A percentile compares a stretch with the other conserved stretches of the same genome.
Evolutionary conservation across 83 land plant species (phyloP).

Genomic region (Picea abies): DNA sequence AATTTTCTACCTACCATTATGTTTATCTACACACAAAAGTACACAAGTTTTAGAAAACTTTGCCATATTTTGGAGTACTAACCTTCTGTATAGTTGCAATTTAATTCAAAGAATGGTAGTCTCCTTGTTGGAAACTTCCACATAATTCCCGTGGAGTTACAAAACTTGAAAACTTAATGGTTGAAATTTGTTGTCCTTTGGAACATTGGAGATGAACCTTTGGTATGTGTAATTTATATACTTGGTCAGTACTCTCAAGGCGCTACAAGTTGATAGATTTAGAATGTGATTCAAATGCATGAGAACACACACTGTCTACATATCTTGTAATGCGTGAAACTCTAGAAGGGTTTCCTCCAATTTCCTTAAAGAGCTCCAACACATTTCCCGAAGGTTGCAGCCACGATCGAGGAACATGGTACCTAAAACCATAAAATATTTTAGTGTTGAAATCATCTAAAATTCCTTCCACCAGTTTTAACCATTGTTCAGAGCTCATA

Average conservation of each 20-base stretch:
- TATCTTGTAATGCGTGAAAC: not conserved
- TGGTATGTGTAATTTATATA: not conserved
- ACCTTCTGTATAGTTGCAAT: conserved; percentile 64
- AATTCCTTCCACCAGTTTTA: not conserved
- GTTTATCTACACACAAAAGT: not conserved
- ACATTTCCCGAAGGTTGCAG: too few species aligned
- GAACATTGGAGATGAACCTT: too few species aligned
- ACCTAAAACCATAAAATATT: not conserved
- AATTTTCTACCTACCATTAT: not conserved
- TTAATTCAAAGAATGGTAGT: too few species aligned
- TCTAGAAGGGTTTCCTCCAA: too few species aligned
- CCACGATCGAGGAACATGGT: not conserved
- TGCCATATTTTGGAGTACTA: not conserved
- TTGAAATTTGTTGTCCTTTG: too few species aligned
- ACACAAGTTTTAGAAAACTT: not conserved
- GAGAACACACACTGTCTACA: too few species aligned
- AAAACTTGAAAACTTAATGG: too few species aligned
- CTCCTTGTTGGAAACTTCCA: too few species aligned
- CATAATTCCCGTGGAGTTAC: too few species aligned
- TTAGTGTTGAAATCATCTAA: not conserved
- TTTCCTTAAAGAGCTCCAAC: too few species aligned
- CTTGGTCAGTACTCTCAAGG: conserved; percentile 37
- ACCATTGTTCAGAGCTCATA: not conserved
- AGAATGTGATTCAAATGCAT: too few species aligned
- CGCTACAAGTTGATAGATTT: not conserved